These are phyloP conservation scores for Mortierella sp. DNA, from an alignment of 371 early-diverging fungal species.

Conservation along the genomic window DNA sequence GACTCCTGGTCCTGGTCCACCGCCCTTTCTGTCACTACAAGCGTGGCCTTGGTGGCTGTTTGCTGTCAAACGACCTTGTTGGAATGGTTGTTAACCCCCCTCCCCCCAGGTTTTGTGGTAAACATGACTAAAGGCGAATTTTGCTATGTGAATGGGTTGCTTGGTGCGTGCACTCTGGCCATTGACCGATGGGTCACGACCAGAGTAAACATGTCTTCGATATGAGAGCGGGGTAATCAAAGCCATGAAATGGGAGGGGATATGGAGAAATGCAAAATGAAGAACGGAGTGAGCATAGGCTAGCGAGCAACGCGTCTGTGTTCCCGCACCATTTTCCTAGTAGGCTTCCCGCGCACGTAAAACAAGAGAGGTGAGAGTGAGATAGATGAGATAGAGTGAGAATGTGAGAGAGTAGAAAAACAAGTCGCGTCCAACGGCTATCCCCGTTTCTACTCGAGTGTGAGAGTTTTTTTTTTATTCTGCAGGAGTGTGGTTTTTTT, in stretches of 20 bases:
- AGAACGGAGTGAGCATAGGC: neutral
- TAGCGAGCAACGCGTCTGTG: neutral
- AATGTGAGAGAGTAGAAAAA: neutral
- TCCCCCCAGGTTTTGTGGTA: neutral
- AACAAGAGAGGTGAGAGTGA: neutral
- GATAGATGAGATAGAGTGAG: neutral
- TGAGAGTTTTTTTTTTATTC: neutral
- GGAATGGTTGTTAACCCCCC: neutral
- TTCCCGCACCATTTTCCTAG: neutral
- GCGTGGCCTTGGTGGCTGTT: no score
- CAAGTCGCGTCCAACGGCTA: slow-evolving; percentile 3
- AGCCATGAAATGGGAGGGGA: no score
- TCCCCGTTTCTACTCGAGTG: neutral
- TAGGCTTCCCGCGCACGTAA: no score
- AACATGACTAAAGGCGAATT: neutral
- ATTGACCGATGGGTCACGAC: no score
- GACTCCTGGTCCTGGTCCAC: no score
- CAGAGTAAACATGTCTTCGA: no score
- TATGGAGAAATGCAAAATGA: no score
- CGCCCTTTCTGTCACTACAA: neutral
- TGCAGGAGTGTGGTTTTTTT: slow-evolving; percentile 9
- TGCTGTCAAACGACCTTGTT: neutral
- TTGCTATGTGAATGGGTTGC: no score
- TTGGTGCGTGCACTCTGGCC: no score
- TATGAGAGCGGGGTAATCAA: no score